A percentile compares a stretch with the other conserved stretches of the same genome.
Conservation (phyloP, 148 eudicot genomes). For the Nyssa sinensis region DNA sequence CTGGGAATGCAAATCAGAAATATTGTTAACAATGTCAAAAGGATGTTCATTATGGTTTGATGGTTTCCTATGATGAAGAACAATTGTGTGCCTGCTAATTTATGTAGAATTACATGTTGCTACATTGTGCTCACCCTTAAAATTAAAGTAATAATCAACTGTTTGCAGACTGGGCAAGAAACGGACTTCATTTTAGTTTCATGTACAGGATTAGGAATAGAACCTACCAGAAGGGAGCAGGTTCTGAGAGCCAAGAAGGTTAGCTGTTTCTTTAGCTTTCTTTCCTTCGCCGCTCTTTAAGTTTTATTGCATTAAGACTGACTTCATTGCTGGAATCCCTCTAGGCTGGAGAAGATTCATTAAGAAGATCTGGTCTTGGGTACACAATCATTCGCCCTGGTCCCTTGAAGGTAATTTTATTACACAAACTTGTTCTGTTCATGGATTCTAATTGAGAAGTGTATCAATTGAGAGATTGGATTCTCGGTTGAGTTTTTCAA, state of each 20-base stretch:
- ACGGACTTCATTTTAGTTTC: constrained; percentile 95
- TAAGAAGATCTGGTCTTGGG: constrained; percentile 94
- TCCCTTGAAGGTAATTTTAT: constrained; percentile 64
- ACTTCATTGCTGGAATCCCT: constrained; percentile 6
- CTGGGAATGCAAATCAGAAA: too few species aligned
- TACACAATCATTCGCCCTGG: constrained; percentile 97
- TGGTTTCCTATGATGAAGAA: background rate
- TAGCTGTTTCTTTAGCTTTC: constrained; percentile 6
- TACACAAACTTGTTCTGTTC: background rate
- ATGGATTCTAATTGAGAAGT: background rate
- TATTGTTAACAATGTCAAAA: too few species aligned
- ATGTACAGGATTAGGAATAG: constrained; percentile 90
- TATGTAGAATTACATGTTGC: background rate
- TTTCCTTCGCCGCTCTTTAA: background rate
- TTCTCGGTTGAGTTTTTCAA: constrained; percentile 3
- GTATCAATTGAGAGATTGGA: background rate
- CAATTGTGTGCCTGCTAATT: background rate
- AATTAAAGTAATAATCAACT: background rate
- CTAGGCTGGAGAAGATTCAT: constrained; percentile 93
- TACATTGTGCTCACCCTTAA: background rate
- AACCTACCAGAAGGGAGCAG: constrained; percentile 75
- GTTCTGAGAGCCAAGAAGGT: constrained; percentile 94
- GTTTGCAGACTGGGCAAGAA: constrained; percentile 89
- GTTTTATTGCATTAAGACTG: constrained; percentile 5
- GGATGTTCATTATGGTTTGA: background rate